These are phyloP conservation scores for Ophiostoma tasmaniense DNA, from an alignment of 2,329 filamentous ascomycete genomes.

Conservation along the genomic window DNA sequence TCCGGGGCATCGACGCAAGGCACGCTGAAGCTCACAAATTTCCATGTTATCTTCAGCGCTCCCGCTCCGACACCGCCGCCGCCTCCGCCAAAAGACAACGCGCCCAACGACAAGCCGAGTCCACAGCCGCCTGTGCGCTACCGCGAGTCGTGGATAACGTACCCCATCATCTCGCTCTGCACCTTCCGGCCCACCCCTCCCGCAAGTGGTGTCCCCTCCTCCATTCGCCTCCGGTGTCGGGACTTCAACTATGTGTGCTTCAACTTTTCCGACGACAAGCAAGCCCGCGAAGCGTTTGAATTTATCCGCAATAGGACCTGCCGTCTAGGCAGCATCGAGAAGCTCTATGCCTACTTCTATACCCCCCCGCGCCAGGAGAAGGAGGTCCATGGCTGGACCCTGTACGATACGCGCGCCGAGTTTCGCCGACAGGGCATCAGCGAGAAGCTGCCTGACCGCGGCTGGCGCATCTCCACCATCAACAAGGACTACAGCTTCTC, in stretches of 20 bases:
- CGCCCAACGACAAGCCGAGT: slow-evolving; percentile 2
- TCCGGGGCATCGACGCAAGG: slow-evolving; percentile 49
- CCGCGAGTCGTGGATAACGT: slow-evolving; percentile 84
- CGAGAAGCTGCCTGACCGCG: slow-evolving; percentile 64
- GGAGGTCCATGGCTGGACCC: slow-evolving; percentile 66
- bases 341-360: slow-evolving; percentile 85
- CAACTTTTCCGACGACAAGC: slow-evolving; percentile 66
- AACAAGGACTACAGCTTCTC: slow-evolving; percentile 88
- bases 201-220: slow-evolving; percentile 61
- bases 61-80: slow-evolving; percentile 29
- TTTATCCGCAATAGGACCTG: slow-evolving; percentile 75
- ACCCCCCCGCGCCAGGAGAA: slow-evolving; percentile 65
- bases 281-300: slow-evolving; percentile 79
- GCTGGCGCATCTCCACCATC: slow-evolving; percentile 85
- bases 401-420: slow-evolving; percentile 81
- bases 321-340: slow-evolving; percentile 73
- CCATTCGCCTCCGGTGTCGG: slow-evolving; percentile 78
- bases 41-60: slow-evolving; percentile 50
- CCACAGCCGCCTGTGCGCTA: slow-evolving; percentile 21
- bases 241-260: slow-evolving; percentile 94
- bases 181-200: slow-evolving; percentile 65
- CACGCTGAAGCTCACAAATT: slow-evolving; percentile 53
- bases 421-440: slow-evolving; percentile 83
- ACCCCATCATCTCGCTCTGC: slow-evolving; percentile 81
- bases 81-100: slow-evolving; percentile 14